Conservation (phyloP, 1,139 yeast species). For the Scheffersomyces quercinus region DNA sequence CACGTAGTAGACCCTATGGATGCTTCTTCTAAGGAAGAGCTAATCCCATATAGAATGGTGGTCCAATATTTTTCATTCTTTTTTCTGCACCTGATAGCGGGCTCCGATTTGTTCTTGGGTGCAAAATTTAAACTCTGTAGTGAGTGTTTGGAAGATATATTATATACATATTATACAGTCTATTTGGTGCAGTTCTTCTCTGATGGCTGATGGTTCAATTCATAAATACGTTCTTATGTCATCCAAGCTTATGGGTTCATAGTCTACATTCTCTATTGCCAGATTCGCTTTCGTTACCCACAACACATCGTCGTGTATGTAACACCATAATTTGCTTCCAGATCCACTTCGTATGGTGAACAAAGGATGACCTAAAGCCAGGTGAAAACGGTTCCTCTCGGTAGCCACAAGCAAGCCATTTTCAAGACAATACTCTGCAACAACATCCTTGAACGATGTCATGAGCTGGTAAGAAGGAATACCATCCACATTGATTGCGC, state of each 20-base stretch:
- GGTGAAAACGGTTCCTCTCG: conserved; percentile 18
- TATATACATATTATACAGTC: no score
- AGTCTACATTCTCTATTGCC: conserved; percentile 11
- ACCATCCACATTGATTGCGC: conserved; percentile 20
- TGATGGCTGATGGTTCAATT: no score
- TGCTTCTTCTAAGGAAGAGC: no score
- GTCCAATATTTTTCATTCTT: no score
- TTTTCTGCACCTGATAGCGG: no score
- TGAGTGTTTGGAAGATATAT: no score
- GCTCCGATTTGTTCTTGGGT: no score
- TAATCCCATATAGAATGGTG: no score
- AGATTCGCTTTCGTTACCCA: conserved; percentile 18
- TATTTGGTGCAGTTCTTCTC: no score
- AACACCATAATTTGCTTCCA: conserved; percentile 17
- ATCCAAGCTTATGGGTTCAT: conserved; percentile 25
- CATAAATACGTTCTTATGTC: conserved; percentile 8
- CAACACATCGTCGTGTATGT: conserved; percentile 36
- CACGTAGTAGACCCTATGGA: no score
- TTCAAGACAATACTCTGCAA: conserved; percentile 28
- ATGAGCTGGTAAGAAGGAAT: conserved; percentile 31
- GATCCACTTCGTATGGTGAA: conserved; percentile 14
- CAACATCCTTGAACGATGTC: conserved; percentile 42
- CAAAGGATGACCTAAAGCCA: conserved; percentile 24
- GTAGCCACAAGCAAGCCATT: conserved; percentile 24
- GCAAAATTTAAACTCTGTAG: no score